Evolutionary conservation across 192 early-diverging fungal species (phyloP).

Genomic region (Umbelopsis sp.): DNA sequence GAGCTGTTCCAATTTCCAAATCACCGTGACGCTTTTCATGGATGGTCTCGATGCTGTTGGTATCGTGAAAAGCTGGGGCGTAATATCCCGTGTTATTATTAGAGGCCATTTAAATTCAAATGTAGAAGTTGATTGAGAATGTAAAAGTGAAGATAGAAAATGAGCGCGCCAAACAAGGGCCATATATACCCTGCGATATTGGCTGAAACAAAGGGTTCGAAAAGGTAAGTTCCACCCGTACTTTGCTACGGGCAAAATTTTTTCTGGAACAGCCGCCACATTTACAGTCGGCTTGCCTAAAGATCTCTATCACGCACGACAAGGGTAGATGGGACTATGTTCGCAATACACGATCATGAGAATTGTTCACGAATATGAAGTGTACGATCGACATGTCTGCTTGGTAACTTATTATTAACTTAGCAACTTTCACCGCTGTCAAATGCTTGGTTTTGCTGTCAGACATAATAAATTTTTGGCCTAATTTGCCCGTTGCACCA

Average conservation of each 20-base stretch:
- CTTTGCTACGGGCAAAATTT: not conserved
- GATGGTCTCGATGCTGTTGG: conserved; percentile 10
- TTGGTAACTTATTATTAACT: too few species aligned
- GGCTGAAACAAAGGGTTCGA: conserved; percentile 3
- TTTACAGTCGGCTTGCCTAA: too few species aligned
- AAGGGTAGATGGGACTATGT: too few species aligned
- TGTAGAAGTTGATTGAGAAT: not conserved
- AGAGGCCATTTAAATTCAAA: not conserved
- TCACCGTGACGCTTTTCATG: not conserved
- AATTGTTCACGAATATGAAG: too few species aligned
- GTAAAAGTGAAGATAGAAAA: not conserved
- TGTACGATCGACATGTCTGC: too few species aligned
- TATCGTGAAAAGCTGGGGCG: not conserved
- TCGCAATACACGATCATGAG: too few species aligned
- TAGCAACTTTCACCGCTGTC: too few species aligned
- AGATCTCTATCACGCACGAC: not conserved
- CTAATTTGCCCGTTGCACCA: too few species aligned
- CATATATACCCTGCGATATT: not conserved
- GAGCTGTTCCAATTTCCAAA: not conserved
- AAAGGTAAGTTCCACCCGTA: conserved; percentile 7
- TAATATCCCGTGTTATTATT: not conserved
- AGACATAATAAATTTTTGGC: too few species aligned
- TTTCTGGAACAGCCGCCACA: conserved; percentile 5
- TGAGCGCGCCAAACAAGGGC: not conserved
- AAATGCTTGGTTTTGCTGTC: too few species aligned